A percentile compares a stretch with the other conserved stretches of the same genome.
These are phyloP conservation scores for Amborella trichopoda DNA, from an alignment of 164 flowering plant species.

Conservation along the genomic window DNA sequence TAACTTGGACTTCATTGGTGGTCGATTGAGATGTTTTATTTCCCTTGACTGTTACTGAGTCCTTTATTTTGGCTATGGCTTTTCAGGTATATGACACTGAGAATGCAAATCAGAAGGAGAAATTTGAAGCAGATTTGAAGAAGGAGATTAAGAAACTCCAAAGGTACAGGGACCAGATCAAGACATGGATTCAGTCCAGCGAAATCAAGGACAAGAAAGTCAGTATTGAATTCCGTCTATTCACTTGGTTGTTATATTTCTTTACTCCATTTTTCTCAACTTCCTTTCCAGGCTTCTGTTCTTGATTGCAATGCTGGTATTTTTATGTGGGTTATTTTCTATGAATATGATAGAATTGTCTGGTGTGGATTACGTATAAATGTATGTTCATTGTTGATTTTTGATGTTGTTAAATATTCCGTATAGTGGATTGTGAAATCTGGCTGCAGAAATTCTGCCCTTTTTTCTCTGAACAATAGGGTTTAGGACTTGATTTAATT, in stretches of 20 bases:
- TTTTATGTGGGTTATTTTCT: too few relatives aligned
- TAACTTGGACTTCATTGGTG: background rate
- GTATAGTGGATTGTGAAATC: too few relatives aligned
- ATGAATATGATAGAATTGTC: too few relatives aligned
- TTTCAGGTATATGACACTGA: conserved; percentile 91
- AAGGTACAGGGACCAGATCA: conserved; percentile 95
- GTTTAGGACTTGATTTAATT: too few relatives aligned
- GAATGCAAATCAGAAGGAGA: conserved; percentile 98
- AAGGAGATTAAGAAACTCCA: conserved; percentile 98
- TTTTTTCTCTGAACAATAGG: too few relatives aligned
- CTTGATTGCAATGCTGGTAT: background rate
- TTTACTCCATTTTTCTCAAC: background rate
- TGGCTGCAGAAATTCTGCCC: too few relatives aligned
- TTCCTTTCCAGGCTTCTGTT: background rate
- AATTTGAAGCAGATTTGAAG: conserved; percentile 97
- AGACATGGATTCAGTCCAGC: conserved; percentile 99
- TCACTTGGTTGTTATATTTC: too few relatives aligned
- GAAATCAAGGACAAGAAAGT: conserved; percentile 99
- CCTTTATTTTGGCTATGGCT: background rate
- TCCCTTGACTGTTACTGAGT: background rate
- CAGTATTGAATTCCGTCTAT: too few relatives aligned
- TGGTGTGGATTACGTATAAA: too few relatives aligned
- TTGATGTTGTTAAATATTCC: too few relatives aligned
- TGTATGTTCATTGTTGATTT: too few relatives aligned
- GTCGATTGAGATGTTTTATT: background rate